Evolutionary conservation across 257 asterid genomes (phyloP).

Genomic region (Verbascum thapsus): DNA sequence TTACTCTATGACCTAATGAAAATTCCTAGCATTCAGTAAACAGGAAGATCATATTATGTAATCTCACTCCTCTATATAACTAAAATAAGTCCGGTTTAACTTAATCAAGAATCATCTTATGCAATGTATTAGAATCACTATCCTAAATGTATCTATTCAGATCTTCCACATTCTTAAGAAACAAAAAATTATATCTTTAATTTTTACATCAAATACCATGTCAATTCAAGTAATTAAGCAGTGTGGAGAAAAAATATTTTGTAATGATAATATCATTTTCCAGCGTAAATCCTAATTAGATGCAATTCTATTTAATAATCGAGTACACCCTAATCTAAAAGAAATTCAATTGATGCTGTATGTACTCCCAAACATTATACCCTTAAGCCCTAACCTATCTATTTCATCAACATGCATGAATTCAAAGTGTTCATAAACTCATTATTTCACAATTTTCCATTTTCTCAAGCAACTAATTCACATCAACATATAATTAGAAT

Average conservation of each 20-base stretch:
- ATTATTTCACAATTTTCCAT: neutral
- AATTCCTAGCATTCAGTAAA: neutral
- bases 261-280: neutral
- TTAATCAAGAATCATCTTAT: neutral
- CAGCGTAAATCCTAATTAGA: constrained; percentile 9
- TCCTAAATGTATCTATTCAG: neutral
- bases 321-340: neutral
- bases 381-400: neutral
- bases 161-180: neutral
- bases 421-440: neutral
- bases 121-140: neutral
- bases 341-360: neutral
- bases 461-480: constrained; percentile 5
- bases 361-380: constrained; percentile 11
- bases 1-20: neutral
- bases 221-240: neutral
- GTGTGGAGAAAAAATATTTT: neutral
- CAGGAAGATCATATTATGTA: no score
- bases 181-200: neutral
- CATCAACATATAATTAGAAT: neutral
- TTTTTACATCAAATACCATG: neutral
- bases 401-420: constrained; percentile 12
- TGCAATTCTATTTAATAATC: neutral
- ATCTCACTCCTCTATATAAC: neutral
- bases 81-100: neutral